Evolutionary conservation across 768 basidiomycete species (phyloP).

Genomic region (Mycena floridula): DNA sequence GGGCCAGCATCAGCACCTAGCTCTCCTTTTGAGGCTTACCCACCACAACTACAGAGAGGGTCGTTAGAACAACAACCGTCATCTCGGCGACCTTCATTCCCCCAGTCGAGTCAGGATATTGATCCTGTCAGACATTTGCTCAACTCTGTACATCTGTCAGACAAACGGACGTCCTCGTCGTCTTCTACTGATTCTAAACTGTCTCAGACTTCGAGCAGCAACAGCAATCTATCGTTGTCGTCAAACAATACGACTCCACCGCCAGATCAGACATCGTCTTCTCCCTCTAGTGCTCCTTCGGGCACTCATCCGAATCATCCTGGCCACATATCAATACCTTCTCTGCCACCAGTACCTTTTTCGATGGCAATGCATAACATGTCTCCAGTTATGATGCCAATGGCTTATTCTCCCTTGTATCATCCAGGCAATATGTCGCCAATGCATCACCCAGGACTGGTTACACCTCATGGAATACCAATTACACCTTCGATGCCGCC

Average conservation of each 20-base stretch:
- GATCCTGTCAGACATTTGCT: slow-evolving; percentile 4
- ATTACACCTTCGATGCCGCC: slow-evolving; percentile 98
- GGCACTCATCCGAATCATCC: slow-evolving; percentile 48
- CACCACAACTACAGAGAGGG: slow-evolving; percentile 8
- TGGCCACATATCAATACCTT: slow-evolving; percentile 65
- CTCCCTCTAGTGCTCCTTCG: slow-evolving; percentile 9
- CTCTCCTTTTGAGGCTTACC: slow-evolving; percentile 28
- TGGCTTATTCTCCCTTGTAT: slow-evolving; percentile 32
- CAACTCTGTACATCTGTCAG: slow-evolving; percentile 1
- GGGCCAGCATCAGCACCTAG: slow-evolving; percentile 31
- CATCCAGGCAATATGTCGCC: slow-evolving; percentile 29
- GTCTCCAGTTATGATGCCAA: slow-evolving; percentile 9
- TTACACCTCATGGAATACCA: slow-evolving; percentile 78
- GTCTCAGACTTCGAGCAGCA: neutral
- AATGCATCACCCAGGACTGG: slow-evolving; percentile 32
- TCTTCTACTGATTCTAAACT: neutral
- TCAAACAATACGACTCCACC: neutral
- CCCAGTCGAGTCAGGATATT: slow-evolving; percentile 4
- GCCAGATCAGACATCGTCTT: slow-evolving; percentile 5
- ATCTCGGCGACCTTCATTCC: slow-evolving; percentile 9
- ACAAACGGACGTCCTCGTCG: slow-evolving; percentile 4
- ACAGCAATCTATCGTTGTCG: neutral
- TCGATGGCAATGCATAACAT: slow-evolving; percentile 26
- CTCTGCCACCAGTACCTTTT: slow-evolving; percentile 40
- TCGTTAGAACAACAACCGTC: slow-evolving; percentile 11